Percentiles rank a stretch among this genome's conserved stretches.
Conservation (phyloP, 2,329 filamentous ascomycete species). For the Neofusicoccum parvum region DNA sequence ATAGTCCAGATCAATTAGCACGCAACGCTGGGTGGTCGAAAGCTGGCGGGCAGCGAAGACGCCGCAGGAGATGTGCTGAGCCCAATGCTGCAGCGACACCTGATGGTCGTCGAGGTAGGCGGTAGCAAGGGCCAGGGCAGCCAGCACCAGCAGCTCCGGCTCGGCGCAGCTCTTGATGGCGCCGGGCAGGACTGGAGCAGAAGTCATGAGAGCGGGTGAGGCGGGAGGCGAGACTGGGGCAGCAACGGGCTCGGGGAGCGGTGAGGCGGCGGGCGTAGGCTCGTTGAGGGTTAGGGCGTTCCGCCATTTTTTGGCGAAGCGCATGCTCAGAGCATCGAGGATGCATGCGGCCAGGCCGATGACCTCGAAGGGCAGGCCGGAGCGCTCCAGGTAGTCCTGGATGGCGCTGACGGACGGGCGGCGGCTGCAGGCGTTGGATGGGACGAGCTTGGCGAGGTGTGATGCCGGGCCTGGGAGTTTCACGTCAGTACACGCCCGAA, state of each 20-base stretch:
- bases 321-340: slow-evolving; percentile 37
- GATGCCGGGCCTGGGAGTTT: slow-evolving; percentile 33
- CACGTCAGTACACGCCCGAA: slow-evolving; percentile 8
- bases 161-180: slow-evolving; percentile 23
- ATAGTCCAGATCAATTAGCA: slow-evolving; percentile 42
- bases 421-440: slow-evolving; percentile 34
- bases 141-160: slow-evolving; percentile 39
- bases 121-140: slow-evolving; percentile 38
- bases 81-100: slow-evolving; percentile 37
- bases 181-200: not conserved
- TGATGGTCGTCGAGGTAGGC: slow-evolving; percentile 37
- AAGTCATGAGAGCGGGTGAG: slow-evolving; percentile 5
- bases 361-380: slow-evolving; percentile 36
- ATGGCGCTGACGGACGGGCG: slow-evolving; percentile 33
- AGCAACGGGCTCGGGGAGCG: slow-evolving; percentile 26
- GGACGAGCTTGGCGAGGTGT: slow-evolving; percentile 40
- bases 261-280: slow-evolving; percentile 23
- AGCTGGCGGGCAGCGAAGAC: slow-evolving; percentile 34
- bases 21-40: slow-evolving; percentile 35
- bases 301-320: slow-evolving; percentile 37
- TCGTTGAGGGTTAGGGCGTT: slow-evolving; percentile 28
- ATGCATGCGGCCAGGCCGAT: slow-evolving; percentile 43
- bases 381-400: slow-evolving; percentile 33
- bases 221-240: slow-evolving; percentile 17
- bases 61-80: slow-evolving; percentile 29